Percentiles rank a stretch among this genome's conserved stretches.
phyloP scores from a whole-genome alignment of 495 filamentous ascomycete genomes.

The Hypoxylon fuscum region DNA sequence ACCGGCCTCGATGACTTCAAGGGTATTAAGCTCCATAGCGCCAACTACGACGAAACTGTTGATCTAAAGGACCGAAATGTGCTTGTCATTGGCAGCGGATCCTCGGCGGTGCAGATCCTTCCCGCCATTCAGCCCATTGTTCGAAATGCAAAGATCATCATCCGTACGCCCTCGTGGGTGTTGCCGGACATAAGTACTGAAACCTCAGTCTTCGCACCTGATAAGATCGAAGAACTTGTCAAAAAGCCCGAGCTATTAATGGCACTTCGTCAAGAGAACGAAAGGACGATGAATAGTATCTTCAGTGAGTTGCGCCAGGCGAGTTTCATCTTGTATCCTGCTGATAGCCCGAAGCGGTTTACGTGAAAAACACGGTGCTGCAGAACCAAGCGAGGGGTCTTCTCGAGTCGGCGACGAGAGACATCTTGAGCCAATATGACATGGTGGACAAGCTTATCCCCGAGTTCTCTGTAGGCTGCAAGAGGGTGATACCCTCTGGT shows the following conservation, averaged over 20 bases:
- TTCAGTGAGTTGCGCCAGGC: slow-evolving; percentile 44
- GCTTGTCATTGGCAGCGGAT: slow-evolving; percentile 64
- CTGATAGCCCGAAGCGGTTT: slow-evolving; percentile 39
- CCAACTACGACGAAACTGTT: slow-evolving; percentile 57
- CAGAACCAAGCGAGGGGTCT: slow-evolving; percentile 35
- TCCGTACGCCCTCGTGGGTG: slow-evolving; percentile 55
- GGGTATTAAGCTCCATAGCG: slow-evolving; percentile 65
- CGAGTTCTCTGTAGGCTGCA: slow-evolving; percentile 57
- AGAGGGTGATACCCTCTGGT: slow-evolving; percentile 57
- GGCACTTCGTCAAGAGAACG: slow-evolving; percentile 61
- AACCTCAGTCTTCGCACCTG: slow-evolving; percentile 51
- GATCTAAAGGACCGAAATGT: slow-evolving; percentile 58
- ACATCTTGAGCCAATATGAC: slow-evolving; percentile 46
- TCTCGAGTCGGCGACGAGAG: slow-evolving; percentile 53
- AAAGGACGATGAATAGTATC: slow-evolving; percentile 58
- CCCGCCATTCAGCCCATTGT: slow-evolving; percentile 57
- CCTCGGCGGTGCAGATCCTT: slow-evolving; percentile 58
- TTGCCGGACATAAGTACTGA: slow-evolving; percentile 42
- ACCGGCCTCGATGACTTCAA: slow-evolving; percentile 62
- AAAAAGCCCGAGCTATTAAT: slow-evolving; percentile 45
- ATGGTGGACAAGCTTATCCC: slow-evolving; percentile 46
- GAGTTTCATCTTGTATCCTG: slow-evolving; percentile 47
- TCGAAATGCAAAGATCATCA: slow-evolving; percentile 54
- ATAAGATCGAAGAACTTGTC: slow-evolving; percentile 58
- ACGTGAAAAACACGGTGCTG: slow-evolving; percentile 28